Evolutionary conservation across 2,329 filamentous ascomycete genomes (phyloP).

Genomic region (Claviceps arundinis): DNA sequence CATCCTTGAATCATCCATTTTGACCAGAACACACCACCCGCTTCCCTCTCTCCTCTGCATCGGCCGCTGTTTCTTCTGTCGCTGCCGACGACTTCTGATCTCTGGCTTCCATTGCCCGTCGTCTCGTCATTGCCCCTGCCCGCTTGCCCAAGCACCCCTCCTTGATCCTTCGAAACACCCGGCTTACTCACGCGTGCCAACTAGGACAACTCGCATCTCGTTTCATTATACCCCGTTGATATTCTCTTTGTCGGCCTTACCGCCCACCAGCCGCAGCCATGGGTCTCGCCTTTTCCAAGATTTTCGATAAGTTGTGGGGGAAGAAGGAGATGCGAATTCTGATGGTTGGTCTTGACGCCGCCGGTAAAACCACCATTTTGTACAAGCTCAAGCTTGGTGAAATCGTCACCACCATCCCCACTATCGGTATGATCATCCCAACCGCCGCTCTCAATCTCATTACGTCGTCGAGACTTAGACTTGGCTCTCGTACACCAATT

Average conservation of each 20-base stretch:
- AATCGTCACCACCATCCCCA: slow-evolving; percentile 98
- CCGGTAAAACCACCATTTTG: slow-evolving; percentile 99
- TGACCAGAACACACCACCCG: neutral
- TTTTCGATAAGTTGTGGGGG: slow-evolving; percentile 92
- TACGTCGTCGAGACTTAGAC: neutral
- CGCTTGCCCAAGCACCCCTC: slow-evolving; percentile 12
- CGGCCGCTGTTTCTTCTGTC: neutral
- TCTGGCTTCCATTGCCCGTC: neutral
- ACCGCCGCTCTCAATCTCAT: slow-evolving; percentile 1
- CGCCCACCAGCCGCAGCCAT: slow-evolving; percentile 53
- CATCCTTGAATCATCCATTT: slow-evolving; percentile 1
- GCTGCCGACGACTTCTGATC: neutral
- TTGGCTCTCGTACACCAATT: neutral
- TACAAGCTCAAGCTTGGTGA: slow-evolving; percentile 99
- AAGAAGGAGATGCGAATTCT: slow-evolving; percentile 99
- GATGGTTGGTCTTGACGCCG: slow-evolving; percentile 98
- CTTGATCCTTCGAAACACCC: neutral
- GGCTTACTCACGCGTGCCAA: slow-evolving; percentile 18
- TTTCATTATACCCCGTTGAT: slow-evolving; percentile 1
- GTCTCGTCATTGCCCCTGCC: slow-evolving; percentile 4
- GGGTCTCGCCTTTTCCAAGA: slow-evolving; percentile 95
- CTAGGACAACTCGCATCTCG: slow-evolving; percentile 12
- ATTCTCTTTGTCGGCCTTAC: slow-evolving; percentile 13
- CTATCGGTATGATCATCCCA: slow-evolving; percentile 60
- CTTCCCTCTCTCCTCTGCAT: neutral